phyloP scores from a whole-genome alignment of 345 rosid species.

The Microcos paniculata region DNA sequence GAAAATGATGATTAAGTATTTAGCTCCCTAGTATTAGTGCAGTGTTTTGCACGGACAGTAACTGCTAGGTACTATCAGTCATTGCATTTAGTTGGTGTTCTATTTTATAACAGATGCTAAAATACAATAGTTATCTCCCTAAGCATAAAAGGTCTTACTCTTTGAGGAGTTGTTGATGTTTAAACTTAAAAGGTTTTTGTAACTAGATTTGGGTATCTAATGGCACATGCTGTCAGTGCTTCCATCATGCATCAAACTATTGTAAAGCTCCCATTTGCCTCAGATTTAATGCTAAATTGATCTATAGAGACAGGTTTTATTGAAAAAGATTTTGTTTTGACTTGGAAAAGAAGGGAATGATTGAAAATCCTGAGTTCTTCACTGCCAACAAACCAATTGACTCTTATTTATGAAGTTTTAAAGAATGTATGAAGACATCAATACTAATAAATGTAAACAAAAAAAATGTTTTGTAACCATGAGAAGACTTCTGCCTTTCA shows the following conservation, averaged over 20 bases:
- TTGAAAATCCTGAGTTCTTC: not conserved
- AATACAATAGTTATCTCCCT: not conserved
- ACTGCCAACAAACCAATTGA: not conserved
- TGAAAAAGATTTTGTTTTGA: not conserved
- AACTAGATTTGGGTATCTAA: not conserved
- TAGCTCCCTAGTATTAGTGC: not conserved
- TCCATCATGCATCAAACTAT: not conserved
- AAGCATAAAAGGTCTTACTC: not conserved
- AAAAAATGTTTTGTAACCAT: not conserved
- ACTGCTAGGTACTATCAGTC: not conserved
- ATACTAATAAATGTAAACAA: not conserved
- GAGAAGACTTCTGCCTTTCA: not conserved
- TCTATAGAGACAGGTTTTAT: not conserved
- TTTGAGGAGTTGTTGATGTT: not conserved
- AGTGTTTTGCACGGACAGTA: not conserved
- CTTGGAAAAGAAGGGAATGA: not conserved
- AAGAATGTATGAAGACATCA: not conserved
- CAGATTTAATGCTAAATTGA: not conserved
- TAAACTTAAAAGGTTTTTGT: not conserved
- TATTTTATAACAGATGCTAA: not conserved
- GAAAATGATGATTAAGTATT: not conserved
- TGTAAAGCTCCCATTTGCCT: not conserved
- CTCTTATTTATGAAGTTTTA: conserved; percentile 7
- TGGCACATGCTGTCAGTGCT: not conserved
- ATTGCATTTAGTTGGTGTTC: not conserved